These are phyloP conservation scores for Polychytrium aggregatum DNA, from an alignment of 192 early-diverging fungal species.

Conservation along the genomic window DNA sequence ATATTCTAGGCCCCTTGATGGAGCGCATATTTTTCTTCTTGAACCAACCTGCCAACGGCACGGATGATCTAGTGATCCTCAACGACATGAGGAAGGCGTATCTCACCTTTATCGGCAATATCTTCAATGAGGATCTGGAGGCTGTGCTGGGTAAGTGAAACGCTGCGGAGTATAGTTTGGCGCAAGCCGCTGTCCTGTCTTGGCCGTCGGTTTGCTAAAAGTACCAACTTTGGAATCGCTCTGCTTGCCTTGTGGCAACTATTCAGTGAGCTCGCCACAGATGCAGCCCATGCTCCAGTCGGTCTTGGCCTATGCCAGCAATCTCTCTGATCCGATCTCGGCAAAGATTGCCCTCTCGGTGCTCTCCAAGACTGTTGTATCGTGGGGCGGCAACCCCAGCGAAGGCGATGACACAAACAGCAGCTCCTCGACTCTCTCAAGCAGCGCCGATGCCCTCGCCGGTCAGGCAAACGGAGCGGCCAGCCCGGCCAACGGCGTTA, in stretches of 20 bases:
- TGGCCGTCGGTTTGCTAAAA: too few relatives aligned
- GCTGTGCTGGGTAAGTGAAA: constrained; percentile 49
- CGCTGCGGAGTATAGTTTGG: constrained; percentile 5
- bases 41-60: constrained; percentile 71
- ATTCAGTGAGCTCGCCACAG: constrained; percentile 46
- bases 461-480: not conserved
- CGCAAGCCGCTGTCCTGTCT: too few relatives aligned
- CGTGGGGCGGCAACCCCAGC: too few relatives aligned
- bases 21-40: constrained; percentile 76
- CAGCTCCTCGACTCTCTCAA: too few relatives aligned
- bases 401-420: too few relatives aligned
- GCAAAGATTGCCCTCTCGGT: constrained; percentile 62
- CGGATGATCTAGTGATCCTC: constrained; percentile 71
- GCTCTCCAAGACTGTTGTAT: constrained; percentile 32
- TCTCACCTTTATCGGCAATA: constrained; percentile 60
- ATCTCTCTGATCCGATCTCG: constrained; percentile 44
- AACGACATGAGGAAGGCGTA: constrained; percentile 73
- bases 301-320: constrained; percentile 52
- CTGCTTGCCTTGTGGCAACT: too few relatives aligned
- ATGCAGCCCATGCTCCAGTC: constrained; percentile 53
- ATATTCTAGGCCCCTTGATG: constrained; percentile 67
- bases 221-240: too few relatives aligned
- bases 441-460: not conserved
- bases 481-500: not conserved
- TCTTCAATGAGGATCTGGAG: constrained; percentile 75